Base-by-base conservation (phyloP, 768 basidiomycete species). In the Punctularia strigosozonata region DNA sequence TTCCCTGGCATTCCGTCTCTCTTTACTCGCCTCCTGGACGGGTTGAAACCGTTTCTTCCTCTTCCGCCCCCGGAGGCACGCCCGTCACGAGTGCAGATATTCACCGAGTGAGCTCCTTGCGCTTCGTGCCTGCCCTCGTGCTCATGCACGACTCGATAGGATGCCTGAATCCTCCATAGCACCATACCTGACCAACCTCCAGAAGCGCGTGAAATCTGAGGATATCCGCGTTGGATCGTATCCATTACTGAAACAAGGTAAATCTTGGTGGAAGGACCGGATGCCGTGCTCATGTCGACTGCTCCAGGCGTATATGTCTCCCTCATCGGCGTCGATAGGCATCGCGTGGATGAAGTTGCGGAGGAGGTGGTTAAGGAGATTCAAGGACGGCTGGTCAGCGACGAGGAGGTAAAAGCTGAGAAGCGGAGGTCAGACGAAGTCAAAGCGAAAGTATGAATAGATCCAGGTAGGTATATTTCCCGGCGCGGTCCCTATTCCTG, bases 1-100 rank as follows among this genome's bases (percentile, higher is more conserved):
- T 80, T 97, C 60, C 92, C 92, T 0, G 92, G 92, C 22, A 87
- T 95, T 32, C 92, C 92, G 1, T 59, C 66, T 3, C 67, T 94
- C 22, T 94, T 92, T 61, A 76, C 82, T 49, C 75, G 73, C 56
- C 80, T 97, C 68, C 61, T 95, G 25, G 70, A 77, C 39, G 75
- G 70, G 15, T 62, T 92, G 17, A 73, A 73, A 12, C 74, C 75
- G 6, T 86, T 77, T 54, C 61, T 97, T 1, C 77, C 86, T 2
- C 69, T 97, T 19, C 89, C 90, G 12, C 85, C 87, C 0, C 63
- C 68, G 6, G 62, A 65, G 22, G 73, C 80, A 50, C 77, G 85
- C 42, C 89, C 87, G 0, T 71, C 70, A 53, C 68, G 90, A 34
- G 74, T 86, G 31, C 80, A 92, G 50, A 71, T 95, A 5, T 90